These are phyloP conservation scores for Carex littledalei DNA, from an alignment of 176 grass and related monocot genomes.

Conservation along the genomic window DNA sequence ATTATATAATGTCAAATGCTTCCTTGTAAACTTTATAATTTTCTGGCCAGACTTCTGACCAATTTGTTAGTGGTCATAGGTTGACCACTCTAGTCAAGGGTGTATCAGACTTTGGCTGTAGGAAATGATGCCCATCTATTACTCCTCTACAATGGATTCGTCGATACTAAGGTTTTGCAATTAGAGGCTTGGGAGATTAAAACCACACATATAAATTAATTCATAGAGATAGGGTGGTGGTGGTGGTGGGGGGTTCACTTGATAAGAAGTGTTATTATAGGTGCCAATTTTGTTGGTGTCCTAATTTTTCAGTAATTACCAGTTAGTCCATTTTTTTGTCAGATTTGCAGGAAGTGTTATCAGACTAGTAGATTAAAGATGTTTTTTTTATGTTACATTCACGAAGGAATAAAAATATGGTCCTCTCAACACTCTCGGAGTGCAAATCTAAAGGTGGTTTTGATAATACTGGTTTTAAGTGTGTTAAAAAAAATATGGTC, in stretches of 20 bases:
- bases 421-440: too few species aligned
- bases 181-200: constrained; percentile 53
- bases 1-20: background rate
- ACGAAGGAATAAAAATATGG: background rate
- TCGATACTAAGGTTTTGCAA: constrained; percentile 21
- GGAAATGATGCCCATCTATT: constrained; percentile 26
- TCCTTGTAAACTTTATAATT: background rate
- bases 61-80: too few species aligned
- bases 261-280: background rate
- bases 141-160: constrained; percentile 54
- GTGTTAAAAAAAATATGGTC: too few species aligned
- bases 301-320: background rate
- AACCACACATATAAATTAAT: constrained; percentile 32
- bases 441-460: too few species aligned
- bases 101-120: too few species aligned
- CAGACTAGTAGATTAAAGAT: background rate
- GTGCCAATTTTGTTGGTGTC: background rate
- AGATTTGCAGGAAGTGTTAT: background rate
- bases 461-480: too few species aligned
- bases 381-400: too few species aligned
- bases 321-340: background rate
- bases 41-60: too few species aligned
- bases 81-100: too few species aligned
- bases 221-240: background rate
- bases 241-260: too few species aligned